Base-by-base conservation (phyloP, 352 stramenopile species). In the Phytopythium aichiense region DNA sequence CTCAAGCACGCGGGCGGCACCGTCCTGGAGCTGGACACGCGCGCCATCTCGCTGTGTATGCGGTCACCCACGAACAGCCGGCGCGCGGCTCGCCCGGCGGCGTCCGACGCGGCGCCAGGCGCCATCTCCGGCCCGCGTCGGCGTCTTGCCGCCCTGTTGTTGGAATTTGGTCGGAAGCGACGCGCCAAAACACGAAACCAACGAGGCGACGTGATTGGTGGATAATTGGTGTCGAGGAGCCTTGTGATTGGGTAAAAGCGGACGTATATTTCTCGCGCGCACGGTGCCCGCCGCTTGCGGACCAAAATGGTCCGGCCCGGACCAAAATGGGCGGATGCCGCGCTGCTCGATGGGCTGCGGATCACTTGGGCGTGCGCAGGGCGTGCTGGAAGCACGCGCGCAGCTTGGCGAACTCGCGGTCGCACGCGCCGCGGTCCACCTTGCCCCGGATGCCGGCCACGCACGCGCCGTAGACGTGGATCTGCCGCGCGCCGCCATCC, bases 391-490 rank as follows among this genome's bases (percentile, higher is more conserved):
- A 89, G 69, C 84, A 93, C 22, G 67, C 60, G 60, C 77, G 79
- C 28, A 93, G 72, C 65, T 89, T 91, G 54, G 76, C 61, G 60
- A 93, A 93, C 72, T 93, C 84, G 49, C 75, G 70, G 30, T 87
- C 80, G 64, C 84, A 93, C 25, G 71, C 80, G 9, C 72, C 57
- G 54, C 72, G 75, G 50, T 71, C 69, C 18, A 91, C 67, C 37
- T 71, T 73, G 31, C 84, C 81, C 25, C 73, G 67, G 53, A 91
- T 76, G 49, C 78, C 72, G 51, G 84, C 81, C 37, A 93, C 84
- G 52, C 84, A 93, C 28, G 84, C 83, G 68, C 81, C 81, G 54
- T 93, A 93, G 43, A 90, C 78, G 71, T 89, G 80, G 52, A 93
- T 85, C 84, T 93, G 53, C 23, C 3, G 35, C 51, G 25, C 58